phyloP scores from a whole-genome alignment of 1,139 yeast species.

The Pichia sp. region DNA sequence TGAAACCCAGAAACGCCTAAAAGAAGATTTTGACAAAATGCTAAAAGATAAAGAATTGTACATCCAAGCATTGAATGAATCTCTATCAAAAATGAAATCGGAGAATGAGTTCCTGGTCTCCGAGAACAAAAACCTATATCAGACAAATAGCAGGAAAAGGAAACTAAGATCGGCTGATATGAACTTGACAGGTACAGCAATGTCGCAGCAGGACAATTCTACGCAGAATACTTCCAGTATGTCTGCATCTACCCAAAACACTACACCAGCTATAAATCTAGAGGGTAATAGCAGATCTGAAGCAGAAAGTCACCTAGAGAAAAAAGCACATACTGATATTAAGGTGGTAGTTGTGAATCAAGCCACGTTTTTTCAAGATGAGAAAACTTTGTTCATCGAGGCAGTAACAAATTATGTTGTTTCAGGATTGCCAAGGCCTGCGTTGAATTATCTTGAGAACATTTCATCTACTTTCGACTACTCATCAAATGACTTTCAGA shows the following conservation, averaged over 20 bases:
- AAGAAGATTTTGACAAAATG: conserved; percentile 34
- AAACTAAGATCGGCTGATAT: conserved; percentile 19
- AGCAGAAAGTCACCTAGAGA: not conserved
- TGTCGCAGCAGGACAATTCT: not conserved
- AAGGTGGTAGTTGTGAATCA: conserved; percentile 29
- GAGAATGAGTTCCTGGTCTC: conserved; percentile 61
- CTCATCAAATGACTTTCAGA: conserved; percentile 32
- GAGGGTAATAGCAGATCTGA: not conserved
- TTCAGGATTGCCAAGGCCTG: conserved; percentile 46
- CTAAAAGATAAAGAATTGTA: conserved; percentile 40
- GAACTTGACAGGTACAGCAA: conserved; percentile 11
- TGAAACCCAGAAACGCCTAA: conserved; percentile 42
- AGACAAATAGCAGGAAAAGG: conserved; percentile 21
- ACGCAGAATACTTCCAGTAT: conserved; percentile 7
- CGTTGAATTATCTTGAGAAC: conserved; percentile 47
- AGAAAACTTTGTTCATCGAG: conserved; percentile 39
- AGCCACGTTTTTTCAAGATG: conserved; percentile 35
- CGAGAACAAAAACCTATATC: conserved; percentile 35
- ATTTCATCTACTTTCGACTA: conserved; percentile 41
- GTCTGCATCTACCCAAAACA: conserved; percentile 9
- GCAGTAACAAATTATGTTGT: conserved; percentile 37
- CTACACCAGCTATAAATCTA: not conserved
- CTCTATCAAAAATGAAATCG: conserved; percentile 57
- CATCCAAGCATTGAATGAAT: conserved; percentile 39
- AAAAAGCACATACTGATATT: conserved; percentile 4